Evolutionary conservation across 2,329 filamentous ascomycete species (phyloP).

Genomic region (Oidium heveae): DNA sequence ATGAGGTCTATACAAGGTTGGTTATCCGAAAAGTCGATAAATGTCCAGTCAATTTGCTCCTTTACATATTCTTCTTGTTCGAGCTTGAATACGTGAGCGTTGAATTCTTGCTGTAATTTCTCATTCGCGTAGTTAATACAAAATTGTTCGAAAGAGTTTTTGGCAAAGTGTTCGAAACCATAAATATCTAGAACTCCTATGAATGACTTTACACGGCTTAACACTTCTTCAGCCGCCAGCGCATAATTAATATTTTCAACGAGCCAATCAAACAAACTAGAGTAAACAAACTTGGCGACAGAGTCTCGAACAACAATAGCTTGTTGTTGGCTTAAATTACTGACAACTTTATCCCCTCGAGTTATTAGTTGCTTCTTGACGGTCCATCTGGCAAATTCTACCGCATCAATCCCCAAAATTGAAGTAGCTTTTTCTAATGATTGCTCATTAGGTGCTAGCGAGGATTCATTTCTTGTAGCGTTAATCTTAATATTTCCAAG

Average conservation of each 20-base stretch:
- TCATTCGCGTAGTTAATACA: slow-evolving; percentile 99
- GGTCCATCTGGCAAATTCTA: slow-evolving; percentile 88
- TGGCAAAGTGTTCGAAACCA: slow-evolving; percentile 96
- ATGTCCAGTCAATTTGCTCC: slow-evolving; percentile 96
- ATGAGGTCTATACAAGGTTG: slow-evolving; percentile 98
- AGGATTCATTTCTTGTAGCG: slow-evolving; percentile 68
- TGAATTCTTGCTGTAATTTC: slow-evolving; percentile 97
- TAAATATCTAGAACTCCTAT: slow-evolving; percentile 99
- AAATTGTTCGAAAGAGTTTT: slow-evolving; percentile 99
- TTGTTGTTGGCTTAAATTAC: slow-evolving; percentile 80
- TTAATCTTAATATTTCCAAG: slow-evolving; percentile 93
- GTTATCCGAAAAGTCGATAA: slow-evolving; percentile 98
- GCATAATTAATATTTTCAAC: slow-evolving; percentile 91
- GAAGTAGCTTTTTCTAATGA: slow-evolving; percentile 57
- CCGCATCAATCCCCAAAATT: slow-evolving; percentile 66
- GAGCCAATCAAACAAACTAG: slow-evolving; percentile 93
- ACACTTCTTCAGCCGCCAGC: slow-evolving; percentile 67
- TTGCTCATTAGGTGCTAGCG: slow-evolving; percentile 56
- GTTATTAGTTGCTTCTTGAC: slow-evolving; percentile 97
- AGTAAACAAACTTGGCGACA: slow-evolving; percentile 96
- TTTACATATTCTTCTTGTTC: slow-evolving; percentile 94
- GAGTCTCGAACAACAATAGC: slow-evolving; percentile 88
- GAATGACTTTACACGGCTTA: slow-evolving; percentile 63
- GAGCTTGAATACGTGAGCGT: slow-evolving; percentile 95
- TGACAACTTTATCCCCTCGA: slow-evolving; percentile 89